Percentiles rank a stretch among this genome's conserved stretches.
Evolutionary conservation across 192 early-diverging fungal genomes (phyloP).

Genomic region (Powellomyces hirtus): DNA sequence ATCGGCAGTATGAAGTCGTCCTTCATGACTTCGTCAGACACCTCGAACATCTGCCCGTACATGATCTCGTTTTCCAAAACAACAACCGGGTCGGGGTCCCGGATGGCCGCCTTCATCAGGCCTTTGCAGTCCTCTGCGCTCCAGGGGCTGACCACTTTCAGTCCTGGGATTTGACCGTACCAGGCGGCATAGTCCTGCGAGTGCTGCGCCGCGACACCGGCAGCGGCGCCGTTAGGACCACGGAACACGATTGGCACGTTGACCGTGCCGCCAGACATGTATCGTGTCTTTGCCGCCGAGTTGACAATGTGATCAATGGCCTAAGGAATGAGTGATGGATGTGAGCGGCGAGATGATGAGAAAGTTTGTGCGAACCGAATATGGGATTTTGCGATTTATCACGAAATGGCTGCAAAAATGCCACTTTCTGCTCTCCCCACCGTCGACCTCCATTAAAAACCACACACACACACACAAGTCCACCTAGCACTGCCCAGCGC

Average conservation of each 20-base stretch:
- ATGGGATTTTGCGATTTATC: no score
- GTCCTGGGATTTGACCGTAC: conserved; percentile 93
- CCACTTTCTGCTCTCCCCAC: no score
- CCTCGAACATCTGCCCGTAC: conserved; percentile 89
- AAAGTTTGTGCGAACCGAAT: no score
- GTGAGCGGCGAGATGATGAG: no score
- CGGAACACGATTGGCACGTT: conserved; percentile 95
- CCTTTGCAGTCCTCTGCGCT: conserved; percentile 96
- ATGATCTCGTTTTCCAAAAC: conserved; percentile 97
- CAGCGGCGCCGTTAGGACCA: conserved; percentile 97
- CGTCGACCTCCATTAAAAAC: no score
- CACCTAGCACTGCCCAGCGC: no score
- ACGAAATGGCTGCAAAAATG: no score
- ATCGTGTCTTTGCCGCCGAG: conserved; percentile 96
- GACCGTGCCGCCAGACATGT: conserved; percentile 93
- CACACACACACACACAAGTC: no score
- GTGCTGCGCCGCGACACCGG: conserved; percentile 97
- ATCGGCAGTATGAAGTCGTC: conserved; percentile 87
- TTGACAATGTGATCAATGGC: conserved; percentile 99
- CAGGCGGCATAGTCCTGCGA: conserved; percentile 98
- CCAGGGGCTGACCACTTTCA: conserved; percentile 96
- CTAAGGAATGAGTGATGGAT: no score
- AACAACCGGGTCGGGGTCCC: conserved; percentile 96
- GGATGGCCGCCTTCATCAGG: conserved; percentile 95
- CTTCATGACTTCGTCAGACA: conserved; percentile 69